Conservation (phyloP, 2,329 filamentous ascomycete species). For the Diaporthe ilicicola region DNA sequence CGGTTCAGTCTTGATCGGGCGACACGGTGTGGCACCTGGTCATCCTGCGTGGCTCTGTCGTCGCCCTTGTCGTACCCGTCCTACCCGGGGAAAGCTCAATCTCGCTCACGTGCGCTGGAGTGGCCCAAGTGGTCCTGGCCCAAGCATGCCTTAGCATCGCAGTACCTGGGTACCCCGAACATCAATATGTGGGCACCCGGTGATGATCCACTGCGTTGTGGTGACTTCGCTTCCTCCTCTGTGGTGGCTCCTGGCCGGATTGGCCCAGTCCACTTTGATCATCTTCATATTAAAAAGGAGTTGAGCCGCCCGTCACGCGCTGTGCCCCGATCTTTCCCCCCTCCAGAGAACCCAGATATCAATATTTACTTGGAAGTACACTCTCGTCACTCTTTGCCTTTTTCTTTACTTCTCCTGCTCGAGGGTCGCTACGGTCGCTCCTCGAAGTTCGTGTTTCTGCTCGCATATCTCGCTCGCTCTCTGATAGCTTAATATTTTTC, state of each 20-base stretch:
- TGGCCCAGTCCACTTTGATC: slow-evolving; percentile 23
- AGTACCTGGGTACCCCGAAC: slow-evolving; percentile 12
- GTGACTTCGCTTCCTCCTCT: slow-evolving; percentile 28
- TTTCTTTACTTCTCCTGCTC: slow-evolving; percentile 19
- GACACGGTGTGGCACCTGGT: neutral
- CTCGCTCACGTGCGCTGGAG: slow-evolving; percentile 14
- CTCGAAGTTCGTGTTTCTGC: slow-evolving; percentile 21
- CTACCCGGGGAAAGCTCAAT: slow-evolving; percentile 9
- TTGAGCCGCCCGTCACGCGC: slow-evolving; percentile 24
- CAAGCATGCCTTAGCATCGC: slow-evolving; percentile 9
- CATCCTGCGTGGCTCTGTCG: neutral
- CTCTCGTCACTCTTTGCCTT: slow-evolving; percentile 28
- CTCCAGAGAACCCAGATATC: slow-evolving; percentile 15
- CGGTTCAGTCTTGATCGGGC: neutral
- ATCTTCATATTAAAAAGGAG: slow-evolving; percentile 34
- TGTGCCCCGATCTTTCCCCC: neutral
- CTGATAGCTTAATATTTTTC: slow-evolving; percentile 23
- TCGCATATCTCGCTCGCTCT: slow-evolving; percentile 19
- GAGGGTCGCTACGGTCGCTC: slow-evolving; percentile 32
- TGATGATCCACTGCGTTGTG: slow-evolving; percentile 28
- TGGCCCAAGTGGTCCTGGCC: slow-evolving; percentile 20
- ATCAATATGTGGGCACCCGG: slow-evolving; percentile 28
- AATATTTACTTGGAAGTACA: slow-evolving; percentile 24
- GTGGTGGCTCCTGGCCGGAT: slow-evolving; percentile 22
- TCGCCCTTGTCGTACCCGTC: slow-evolving; percentile 1